Percentiles rank a stretch among this genome's conserved stretches.
Evolutionary conservation across 2,329 filamentous ascomycete species (phyloP).

Genomic region (Ophiostoma ulmi): DNA sequence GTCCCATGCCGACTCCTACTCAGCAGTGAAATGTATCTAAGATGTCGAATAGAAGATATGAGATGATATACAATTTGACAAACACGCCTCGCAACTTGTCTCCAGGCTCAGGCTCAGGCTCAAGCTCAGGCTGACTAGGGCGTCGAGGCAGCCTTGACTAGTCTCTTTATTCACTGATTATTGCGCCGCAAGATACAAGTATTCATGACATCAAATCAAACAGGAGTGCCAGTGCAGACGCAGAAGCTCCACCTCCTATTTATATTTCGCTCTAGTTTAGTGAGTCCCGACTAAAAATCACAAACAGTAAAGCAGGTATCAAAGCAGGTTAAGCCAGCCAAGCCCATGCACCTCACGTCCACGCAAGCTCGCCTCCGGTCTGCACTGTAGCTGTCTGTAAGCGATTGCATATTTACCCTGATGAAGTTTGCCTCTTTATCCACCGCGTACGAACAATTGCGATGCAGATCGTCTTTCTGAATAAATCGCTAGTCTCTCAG

Average conservation of each 20-base stretch:
- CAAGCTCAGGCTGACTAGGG: too few species aligned
- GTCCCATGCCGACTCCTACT: slow-evolving; percentile 1
- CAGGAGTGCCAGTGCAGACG: too few species aligned
- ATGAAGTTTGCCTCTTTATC: neutral
- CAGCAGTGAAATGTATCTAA: neutral
- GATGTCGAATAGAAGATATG: neutral
- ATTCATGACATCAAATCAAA: neutral
- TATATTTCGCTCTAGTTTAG: neutral
- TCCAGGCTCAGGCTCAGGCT: neutral
- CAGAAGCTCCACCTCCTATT: neutral
- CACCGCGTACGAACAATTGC: neutral
- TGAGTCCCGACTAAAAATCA: neutral
- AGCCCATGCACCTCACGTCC: neutral
- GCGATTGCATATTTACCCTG: neutral
- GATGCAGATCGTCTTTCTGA: neutral
- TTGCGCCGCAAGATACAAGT: neutral
- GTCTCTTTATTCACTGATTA: neutral
- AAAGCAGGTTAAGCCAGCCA: too few species aligned
- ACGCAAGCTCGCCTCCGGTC: neutral
- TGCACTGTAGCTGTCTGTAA: neutral
- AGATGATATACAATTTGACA: too few species aligned
- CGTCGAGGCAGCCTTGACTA: neutral
- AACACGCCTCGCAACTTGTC: neutral
- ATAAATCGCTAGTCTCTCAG: neutral
- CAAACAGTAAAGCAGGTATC: neutral